Evolutionary conservation across 352 stramenopile species (phyloP), one percentile per base, ranked within the genome.

Genomic region (Pythium aristosporum): DNA sequence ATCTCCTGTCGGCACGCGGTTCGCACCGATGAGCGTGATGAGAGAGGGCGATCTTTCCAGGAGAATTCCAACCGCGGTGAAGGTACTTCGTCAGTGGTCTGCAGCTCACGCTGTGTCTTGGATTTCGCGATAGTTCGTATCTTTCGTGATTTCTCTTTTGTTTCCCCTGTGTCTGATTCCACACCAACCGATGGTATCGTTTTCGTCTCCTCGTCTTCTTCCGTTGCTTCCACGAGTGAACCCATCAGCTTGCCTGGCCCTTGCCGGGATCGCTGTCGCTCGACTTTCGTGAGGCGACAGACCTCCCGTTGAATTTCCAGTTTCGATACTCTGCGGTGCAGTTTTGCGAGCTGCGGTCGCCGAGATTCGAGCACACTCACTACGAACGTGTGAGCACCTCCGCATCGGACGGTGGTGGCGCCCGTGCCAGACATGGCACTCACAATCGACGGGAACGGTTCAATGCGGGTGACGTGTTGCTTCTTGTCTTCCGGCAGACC

Each of bases 301-400:
- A 61, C 61, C 28, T 78, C 68, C 16, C 57, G 65, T n/a, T 57
- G 56, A 16, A 80, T 67, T 34, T 80, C 77, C 1, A 70, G 36
- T 20, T 71, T 65, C 7, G 75, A 81, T 1, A 53, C 58, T 50
- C 57, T 69, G 15, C 74, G 72, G 60, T 87, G 76, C 13, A 82
- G 44, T 55, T 82, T 60, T 6, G 74, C 70, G 20, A 91, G 47
- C 13, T 85, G 60, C 10, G 80, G 61, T 0, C 75, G 69, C 12
- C 74, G 65, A 34, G 79, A 79, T 43, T 91, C 82, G 30, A 87
- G 74, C 11, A 85, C 75, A 47, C 76, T 91, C 30, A 89, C 75
- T 2, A 88, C 79, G 47, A 89, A 86, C 11, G 80, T 82, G 56
- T 91, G 82, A 3, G 78, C 78, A 21, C 75, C 69, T 32, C 82